A percentile compares a stretch with the other conserved stretches of the same genome.
These are phyloP conservation scores for Orbilia oligospora DNA, from an alignment of 2,329 filamentous ascomycete species.

Conservation along the genomic window DNA sequence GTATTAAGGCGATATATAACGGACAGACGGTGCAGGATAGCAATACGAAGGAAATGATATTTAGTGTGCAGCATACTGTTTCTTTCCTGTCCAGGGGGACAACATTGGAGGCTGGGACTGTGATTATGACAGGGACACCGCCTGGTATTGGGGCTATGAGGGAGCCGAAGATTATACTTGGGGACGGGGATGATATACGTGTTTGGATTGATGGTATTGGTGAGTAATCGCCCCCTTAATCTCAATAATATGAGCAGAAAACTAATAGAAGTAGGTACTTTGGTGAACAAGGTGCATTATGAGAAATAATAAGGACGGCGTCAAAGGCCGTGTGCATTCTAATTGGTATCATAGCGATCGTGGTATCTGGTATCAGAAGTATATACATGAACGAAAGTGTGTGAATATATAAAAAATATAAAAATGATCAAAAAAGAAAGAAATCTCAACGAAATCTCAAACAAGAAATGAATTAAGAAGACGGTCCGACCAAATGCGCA, in stretches of 20 bases:
- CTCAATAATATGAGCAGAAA: constrained; percentile 64
- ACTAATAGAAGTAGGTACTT: constrained; percentile 42
- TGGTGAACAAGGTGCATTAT: constrained; percentile 54
- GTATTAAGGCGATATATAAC: constrained; percentile 72
- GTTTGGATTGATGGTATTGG: constrained; percentile 78
- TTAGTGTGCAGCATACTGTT: constrained; percentile 74
- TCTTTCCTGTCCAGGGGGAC: constrained; percentile 75
- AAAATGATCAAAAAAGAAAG: constrained; percentile 5
- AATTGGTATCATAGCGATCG: constrained; percentile 44
- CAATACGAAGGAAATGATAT: constrained; percentile 73
- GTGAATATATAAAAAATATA: constrained; percentile 15
- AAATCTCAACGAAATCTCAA: constrained; percentile 1
- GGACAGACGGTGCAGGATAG: constrained; percentile 72
- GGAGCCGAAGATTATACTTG: constrained; percentile 77
- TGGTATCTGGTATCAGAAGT: constrained; percentile 39
- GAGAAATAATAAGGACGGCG: constrained; percentile 35
- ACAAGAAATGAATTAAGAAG: constrained; percentile 15
- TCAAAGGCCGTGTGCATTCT: constrained; percentile 18
- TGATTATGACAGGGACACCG: constrained; percentile 79
- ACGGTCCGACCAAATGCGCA: constrained; percentile 29
- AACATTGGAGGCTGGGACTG: constrained; percentile 75
- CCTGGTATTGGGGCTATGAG: constrained; percentile 80
- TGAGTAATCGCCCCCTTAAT: constrained; percentile 66
- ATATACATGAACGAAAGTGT: constrained; percentile 51
- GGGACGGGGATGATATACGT: constrained; percentile 79